phyloP scores from a whole-genome alignment of 306 rosid species.

The Canavalia ensiformis region DNA sequence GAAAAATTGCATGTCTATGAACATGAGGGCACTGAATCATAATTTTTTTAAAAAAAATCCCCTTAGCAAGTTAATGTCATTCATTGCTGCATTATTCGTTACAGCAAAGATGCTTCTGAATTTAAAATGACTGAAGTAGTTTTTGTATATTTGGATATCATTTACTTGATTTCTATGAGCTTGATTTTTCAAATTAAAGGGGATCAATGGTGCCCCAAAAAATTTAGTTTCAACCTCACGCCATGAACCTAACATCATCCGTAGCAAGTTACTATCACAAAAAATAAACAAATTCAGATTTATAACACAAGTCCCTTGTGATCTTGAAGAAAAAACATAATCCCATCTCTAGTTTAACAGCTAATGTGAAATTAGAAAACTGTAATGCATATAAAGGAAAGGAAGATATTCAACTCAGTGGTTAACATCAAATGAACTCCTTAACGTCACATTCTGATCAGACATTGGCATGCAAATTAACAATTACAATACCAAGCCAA shows the following conservation, averaged over 20 bases:
- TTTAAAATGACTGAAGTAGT: conserved; percentile 16
- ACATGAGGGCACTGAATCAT: conserved; percentile 40
- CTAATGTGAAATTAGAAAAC: conserved; percentile 7
- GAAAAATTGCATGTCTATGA: conserved; percentile 38
- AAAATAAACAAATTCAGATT: conserved; percentile 27
- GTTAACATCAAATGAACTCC: conserved; percentile 7
- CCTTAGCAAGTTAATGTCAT: background rate
- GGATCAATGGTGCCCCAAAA: background rate
- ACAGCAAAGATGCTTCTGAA: conserved; percentile 25
- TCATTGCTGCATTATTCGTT: background rate
- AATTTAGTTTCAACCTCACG: background rate
- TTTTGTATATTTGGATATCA: background rate
- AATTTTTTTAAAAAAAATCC: conserved; percentile 6
- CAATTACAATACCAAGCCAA: conserved; percentile 12
- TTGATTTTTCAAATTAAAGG: background rate
- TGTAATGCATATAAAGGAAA: background rate
- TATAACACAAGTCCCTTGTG: conserved; percentile 15
- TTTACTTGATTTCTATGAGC: conserved; percentile 22
- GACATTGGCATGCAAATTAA: conserved; percentile 12
- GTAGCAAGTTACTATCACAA: conserved; percentile 1
- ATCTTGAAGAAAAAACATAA: background rate
- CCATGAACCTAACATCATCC: conserved; percentile 16
- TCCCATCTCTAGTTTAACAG: conserved; percentile 6
- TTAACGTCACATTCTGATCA: background rate
- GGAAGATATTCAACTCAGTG: background rate